Percentiles rank a stretch among this genome's conserved stretches.
Conservation (phyloP, 306 rosid genomes). For the Senna tora region DNA sequence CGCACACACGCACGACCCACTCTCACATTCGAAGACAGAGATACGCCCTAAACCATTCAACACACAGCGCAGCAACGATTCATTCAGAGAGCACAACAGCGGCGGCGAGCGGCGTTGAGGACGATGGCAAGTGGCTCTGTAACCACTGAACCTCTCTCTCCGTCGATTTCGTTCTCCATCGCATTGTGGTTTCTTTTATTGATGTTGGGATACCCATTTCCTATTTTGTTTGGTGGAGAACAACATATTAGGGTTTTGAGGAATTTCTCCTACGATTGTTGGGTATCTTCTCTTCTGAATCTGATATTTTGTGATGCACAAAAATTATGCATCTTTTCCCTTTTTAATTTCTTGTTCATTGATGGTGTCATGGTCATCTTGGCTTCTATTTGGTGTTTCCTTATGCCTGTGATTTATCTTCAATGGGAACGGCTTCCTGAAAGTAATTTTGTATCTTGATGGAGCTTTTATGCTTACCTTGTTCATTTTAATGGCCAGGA, state of each 20-base stretch:
- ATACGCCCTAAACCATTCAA: too few relatives aligned
- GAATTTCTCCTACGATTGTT: background rate
- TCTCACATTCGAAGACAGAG: too few relatives aligned
- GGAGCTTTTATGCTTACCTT: background rate
- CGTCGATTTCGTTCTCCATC: too few relatives aligned
- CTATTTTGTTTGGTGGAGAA: background rate
- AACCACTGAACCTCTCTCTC: too few relatives aligned
- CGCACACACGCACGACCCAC: too few relatives aligned
- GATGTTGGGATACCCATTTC: constrained; percentile 14
- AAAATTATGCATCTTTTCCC: constrained; percentile 8
- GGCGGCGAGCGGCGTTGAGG: too few relatives aligned
- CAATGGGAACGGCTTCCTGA: background rate
- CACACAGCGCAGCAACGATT: too few relatives aligned
- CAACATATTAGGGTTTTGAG: constrained; percentile 31
- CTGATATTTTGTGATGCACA: constrained; percentile 21
- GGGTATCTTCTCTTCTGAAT: background rate
- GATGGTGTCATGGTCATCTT: constrained; percentile 40
- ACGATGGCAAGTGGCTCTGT: too few relatives aligned
- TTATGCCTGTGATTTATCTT: background rate
- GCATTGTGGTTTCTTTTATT: background rate
- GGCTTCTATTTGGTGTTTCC: background rate
- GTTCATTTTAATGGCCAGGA: background rate
- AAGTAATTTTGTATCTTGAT: constrained; percentile 30
- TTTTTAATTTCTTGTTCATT: constrained; percentile 31
- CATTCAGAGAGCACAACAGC: too few relatives aligned